Base-by-base conservation (phyloP, 495 filamentous ascomycete genomes). In the Podospora didyma region DNA sequence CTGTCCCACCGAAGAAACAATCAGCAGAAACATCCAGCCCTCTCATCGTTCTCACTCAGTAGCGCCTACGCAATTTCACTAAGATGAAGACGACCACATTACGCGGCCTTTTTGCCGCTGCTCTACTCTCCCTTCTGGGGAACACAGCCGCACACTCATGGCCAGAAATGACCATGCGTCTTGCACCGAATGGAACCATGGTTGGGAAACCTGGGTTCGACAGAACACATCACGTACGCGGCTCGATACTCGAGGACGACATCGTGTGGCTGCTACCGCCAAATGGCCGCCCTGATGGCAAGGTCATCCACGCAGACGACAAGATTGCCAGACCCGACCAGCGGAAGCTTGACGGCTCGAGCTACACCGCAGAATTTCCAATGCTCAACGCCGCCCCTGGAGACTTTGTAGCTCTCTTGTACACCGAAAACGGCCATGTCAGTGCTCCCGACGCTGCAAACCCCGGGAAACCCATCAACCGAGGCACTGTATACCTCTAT, bases 341-440 rank as follows among this genome's bases (percentile, higher is more conserved):
- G 57, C 66, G 55, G 58, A 58, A 48, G 65, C 72, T 61, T 28
- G 69, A 67, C 5, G 83, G 86, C 57, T 67, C 74, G 37, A 79
- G 73, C 35, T 77, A 80, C 21, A 78, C 77, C 17, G 61, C 70
- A 3, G 75, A 77, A 10, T 86, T 77, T 56, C 84, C 85, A 2
- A 80, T 82, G 59, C 79, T 95, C 12, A 68, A 83, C 54, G 89
- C 86, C 21, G 74, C 78, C 20, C 76, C 88, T 7, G 88, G 90
- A 31, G 80, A 82, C 55, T 79, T 80, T 41, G 77, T 95, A 50
- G 88, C 92, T 20, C 70, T 96, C 51, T 76, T 80, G 19, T 94
- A 90, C 70, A 77, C 82, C 49, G 92, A 97, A 61, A 97, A 97
- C 64, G 92, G 92, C 16, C 92, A 97, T 70, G 88, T 94, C 54